These are phyloP conservation scores for Nephelium lappaceum DNA, from an alignment of 345 rosid genomes.

Conservation along the genomic window DNA sequence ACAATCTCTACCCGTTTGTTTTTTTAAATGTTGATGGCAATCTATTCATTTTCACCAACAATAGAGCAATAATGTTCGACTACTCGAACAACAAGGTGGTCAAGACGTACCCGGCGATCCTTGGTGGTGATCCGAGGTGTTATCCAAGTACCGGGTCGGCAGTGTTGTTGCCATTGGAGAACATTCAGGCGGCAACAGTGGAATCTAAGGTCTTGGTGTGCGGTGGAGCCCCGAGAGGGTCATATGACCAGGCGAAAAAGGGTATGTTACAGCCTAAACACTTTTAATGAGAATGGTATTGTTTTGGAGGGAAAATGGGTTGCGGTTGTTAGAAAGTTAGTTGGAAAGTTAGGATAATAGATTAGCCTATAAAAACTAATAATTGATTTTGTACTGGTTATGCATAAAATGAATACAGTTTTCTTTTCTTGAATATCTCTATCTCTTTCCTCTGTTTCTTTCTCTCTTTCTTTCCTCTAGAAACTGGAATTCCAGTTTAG, in stretches of 20 bases:
- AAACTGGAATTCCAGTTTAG: too few species aligned
- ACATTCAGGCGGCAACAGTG: constrained; percentile 28
- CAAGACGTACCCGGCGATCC: constrained; percentile 58
- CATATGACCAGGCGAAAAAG: constrained; percentile 33
- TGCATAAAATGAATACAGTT: too few species aligned
- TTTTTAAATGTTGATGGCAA: constrained; percentile 64
- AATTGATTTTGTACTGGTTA: too few species aligned
- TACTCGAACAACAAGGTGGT: constrained; percentile 50
- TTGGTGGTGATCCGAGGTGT: constrained; percentile 73
- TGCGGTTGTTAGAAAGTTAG: too few species aligned
- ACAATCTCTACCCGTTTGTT: constrained; percentile 81
- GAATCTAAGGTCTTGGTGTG: constrained; percentile 70
- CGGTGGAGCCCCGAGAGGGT: constrained; percentile 81
- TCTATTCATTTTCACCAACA: constrained; percentile 73
- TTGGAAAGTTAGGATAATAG: too few species aligned
- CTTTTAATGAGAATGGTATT: too few species aligned
- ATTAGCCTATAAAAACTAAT: too few species aligned
- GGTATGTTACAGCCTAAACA: too few species aligned
- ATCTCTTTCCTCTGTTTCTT: too few species aligned
- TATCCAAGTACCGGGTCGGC: constrained; percentile 90
- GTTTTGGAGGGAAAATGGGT: too few species aligned
- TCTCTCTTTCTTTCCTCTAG: too few species aligned
- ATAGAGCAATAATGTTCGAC: constrained; percentile 66
- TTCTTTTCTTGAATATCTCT: too few species aligned
- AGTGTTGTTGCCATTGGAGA: constrained; percentile 73